Evolutionary conservation across 345 rosid species (phyloP), one percentile per base, ranked within the genome.

Genomic region (Lepidium africanum): DNA sequence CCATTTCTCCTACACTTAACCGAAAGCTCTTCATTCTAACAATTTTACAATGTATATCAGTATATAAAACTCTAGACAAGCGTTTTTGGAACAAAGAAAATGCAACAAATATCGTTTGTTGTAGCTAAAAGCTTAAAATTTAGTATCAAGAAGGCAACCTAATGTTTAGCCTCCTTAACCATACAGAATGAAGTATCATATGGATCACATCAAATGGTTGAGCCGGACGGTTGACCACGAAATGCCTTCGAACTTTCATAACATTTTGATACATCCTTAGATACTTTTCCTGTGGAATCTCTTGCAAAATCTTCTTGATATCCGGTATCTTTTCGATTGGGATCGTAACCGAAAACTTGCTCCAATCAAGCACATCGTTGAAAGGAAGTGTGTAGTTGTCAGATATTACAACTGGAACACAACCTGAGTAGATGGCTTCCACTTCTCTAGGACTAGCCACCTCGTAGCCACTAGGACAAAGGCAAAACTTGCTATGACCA

Each of bases 381-480:
- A 85, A 87, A 0, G 89, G 86, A 13, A 83, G 63, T 3, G 65
- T 51, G 48, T 84, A 85, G 40, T 85, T 59, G 5, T 76, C 77
- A 0, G 83, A 80, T 27, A 87, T 79, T 3, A 81, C 63, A 9
- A 87, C 82, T 0, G 86, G 86, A 15, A 85, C 77, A 15, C 88
- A 85, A 0, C 85, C 82, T 2, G 76, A 64, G 9, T 67, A 66
- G 12, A 87, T 76, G 10, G 90, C 80, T 39, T 76, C 80, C 2
- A 79, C 81, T 23, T 80, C 63, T 64, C 86, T 71, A 0, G 85
- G 87, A 49, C 87, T 85, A n/a, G 92, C 89, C 7, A 87, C 87
- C 55, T 87, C 89, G 19, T 63, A 81, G 59, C 89, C 86, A 62
- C 87, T 85, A 1, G 89, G 92, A 63, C 85, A 85, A 72, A 85